These are phyloP conservation scores for Primulina huaijiensis DNA, from an alignment of 257 asterid species.

Conservation along the genomic window DNA sequence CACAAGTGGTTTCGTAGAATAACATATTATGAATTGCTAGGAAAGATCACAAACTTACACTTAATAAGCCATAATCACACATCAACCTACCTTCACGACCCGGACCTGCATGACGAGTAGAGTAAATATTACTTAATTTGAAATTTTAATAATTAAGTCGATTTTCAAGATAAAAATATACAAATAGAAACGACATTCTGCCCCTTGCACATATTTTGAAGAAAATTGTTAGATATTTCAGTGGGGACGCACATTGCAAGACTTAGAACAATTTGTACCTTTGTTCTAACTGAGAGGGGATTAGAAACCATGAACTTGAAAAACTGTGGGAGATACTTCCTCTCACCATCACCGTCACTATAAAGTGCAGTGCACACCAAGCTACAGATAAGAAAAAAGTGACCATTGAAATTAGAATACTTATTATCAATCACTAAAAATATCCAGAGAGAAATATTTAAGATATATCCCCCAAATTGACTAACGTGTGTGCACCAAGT, in stretches of 20 bases:
- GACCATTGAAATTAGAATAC: conserved; percentile 25
- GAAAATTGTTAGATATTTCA: neutral
- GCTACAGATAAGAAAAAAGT: conserved; percentile 40
- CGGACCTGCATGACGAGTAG: conserved; percentile 77
- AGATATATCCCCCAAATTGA: conserved; percentile 21
- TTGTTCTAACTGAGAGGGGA: conserved; percentile 96
- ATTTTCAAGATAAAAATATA: conserved; percentile 10
- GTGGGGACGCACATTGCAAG: conserved; percentile 14
- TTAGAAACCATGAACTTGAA: conserved; percentile 92
- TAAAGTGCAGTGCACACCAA: conserved; percentile 98
- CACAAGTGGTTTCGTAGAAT: conserved; percentile 1
- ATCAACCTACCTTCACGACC: conserved; percentile 73
- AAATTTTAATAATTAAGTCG: neutral
- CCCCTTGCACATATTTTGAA: neutral
- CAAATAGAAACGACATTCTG: conserved; percentile 8
- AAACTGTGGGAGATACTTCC: conserved; percentile 97
- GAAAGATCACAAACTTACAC: conserved; percentile 39
- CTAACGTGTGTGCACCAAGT: conserved; percentile 99
- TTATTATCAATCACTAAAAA: neutral
- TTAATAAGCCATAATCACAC: conserved; percentile 32
- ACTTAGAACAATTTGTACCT: conserved; percentile 46
- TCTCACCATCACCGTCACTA: conserved; percentile 77
- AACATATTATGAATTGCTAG: conserved; percentile 14
- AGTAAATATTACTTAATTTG: conserved; percentile 20
- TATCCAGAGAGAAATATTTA: neutral